These are phyloP conservation scores for Botrytis cinerea DNA, from an alignment of 2,329 filamentous ascomycete species.

Conservation along the genomic window DNA sequence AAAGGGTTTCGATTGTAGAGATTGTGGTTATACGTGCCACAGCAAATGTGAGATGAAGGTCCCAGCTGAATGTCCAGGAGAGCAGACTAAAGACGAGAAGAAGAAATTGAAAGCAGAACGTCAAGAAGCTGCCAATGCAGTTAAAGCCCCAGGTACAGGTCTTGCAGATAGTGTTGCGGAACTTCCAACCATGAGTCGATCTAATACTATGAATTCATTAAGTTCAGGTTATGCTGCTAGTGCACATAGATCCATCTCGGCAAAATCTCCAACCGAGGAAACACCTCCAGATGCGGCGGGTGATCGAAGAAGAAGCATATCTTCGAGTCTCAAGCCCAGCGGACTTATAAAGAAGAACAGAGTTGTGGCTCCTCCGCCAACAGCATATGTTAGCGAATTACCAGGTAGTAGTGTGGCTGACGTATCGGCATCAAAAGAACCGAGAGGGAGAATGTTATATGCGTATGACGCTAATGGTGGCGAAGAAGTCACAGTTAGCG, in stretches of 20 bases:
- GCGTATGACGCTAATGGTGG: conserved; percentile 76
- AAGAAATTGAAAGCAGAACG: conserved; percentile 89
- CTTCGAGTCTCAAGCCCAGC: conserved; percentile 34
- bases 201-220: conserved; percentile 84
- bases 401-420: conserved; percentile 53
- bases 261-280: conserved; percentile 55
- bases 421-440: conserved; percentile 51
- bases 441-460: conserved; percentile 87
- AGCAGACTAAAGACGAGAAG: conserved; percentile 89
- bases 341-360: conserved; percentile 58
- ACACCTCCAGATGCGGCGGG: conserved; percentile 43
- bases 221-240: conserved; percentile 85
- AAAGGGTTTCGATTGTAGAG: conserved; percentile 93
- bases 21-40: conserved; percentile 97
- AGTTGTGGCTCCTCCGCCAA: conserved; percentile 83
- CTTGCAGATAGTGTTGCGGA: conserved; percentile 57
- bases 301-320: conserved; percentile 24
- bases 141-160: conserved; percentile 33
- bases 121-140: conserved; percentile 70
- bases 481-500: conserved; percentile 78
- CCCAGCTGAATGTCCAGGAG: conserved; percentile 90
- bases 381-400: conserved; percentile 72
- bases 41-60: conserved; percentile 99
- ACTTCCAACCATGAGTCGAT: conserved; percentile 68
- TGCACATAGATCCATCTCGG: conserved; percentile 72